Conservation (phyloP, 2,329 filamentous ascomycete genomes). For the Exophiala sp. region DNA sequence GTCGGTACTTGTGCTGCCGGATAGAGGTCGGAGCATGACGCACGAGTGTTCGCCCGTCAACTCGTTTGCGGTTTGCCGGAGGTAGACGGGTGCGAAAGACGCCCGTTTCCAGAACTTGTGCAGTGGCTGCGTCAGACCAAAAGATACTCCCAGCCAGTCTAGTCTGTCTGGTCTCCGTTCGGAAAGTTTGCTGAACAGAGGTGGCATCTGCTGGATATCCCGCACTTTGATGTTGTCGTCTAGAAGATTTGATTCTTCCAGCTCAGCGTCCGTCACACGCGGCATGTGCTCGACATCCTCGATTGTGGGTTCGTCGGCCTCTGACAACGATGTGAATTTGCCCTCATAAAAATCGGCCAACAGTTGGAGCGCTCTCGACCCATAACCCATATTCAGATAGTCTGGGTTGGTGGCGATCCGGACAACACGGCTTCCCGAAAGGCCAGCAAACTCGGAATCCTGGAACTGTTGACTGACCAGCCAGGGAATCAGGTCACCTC, state of each 20-base stretch:
- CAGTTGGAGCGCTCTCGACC: constrained; percentile 78
- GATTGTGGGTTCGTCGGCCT: constrained; percentile 47
- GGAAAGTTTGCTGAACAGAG: constrained; percentile 79
- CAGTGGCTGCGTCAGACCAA: constrained; percentile 76
- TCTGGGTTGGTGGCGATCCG: constrained; percentile 96
- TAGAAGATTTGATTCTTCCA: constrained; percentile 67
- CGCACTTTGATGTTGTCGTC: constrained; percentile 85
- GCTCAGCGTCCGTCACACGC: constrained; percentile 73
- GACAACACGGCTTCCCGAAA: constrained; percentile 87
- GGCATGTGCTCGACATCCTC: constrained; percentile 57
- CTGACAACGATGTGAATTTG: constrained; percentile 77
- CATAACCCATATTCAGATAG: constrained; percentile 88
- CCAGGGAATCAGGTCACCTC: constrained; percentile 95
- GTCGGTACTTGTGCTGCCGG: constrained; percentile 53
- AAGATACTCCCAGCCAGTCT: constrained; percentile 93
- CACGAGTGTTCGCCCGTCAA: constrained; percentile 96
- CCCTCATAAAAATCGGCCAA: constrained; percentile 91
- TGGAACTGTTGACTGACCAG: constrained; percentile 97
- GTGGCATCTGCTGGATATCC: constrained; percentile 86
- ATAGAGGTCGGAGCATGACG: constrained; percentile 85
- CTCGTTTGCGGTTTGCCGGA: constrained; percentile 92
- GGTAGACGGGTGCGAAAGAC: constrained; percentile 80
- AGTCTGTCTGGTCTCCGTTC: constrained; percentile 73
- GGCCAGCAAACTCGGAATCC: constrained; percentile 87
- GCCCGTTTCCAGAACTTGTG: constrained; percentile 97